phyloP scores from a whole-genome alignment of 441 rosid species.

The Eruca vesicaria region DNA sequence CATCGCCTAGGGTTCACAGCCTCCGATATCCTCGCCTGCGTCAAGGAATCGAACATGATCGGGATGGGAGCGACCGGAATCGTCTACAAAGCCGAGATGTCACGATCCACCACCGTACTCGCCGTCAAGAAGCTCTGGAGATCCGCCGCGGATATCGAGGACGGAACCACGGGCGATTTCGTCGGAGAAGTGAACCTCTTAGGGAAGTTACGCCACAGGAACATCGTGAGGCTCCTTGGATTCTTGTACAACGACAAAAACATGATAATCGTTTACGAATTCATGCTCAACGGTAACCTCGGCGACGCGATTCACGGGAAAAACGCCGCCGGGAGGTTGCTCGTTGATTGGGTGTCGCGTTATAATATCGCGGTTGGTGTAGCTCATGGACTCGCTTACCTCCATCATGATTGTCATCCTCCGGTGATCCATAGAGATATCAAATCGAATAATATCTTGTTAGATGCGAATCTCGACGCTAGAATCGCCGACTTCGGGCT shows the following conservation, averaged over 20 bases:
- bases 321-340: constrained; percentile 48
- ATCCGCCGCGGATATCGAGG: constrained; percentile 58
- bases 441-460: constrained; percentile 56
- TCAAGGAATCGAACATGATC: constrained; percentile 71
- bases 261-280: constrained; percentile 58
- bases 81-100: constrained; percentile 76
- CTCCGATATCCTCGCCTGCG: constrained; percentile 58
- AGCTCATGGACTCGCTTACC: constrained; percentile 63
- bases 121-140: constrained; percentile 91
- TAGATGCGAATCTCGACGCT: constrained; percentile 58
- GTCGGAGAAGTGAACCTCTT: constrained; percentile 57
- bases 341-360: constrained; percentile 63
- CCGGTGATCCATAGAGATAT: constrained; percentile 62
- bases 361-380: constrained; percentile 56
- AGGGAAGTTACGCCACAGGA: constrained; percentile 58
- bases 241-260: constrained; percentile 49
- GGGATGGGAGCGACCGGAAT: constrained; percentile 89
- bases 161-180: constrained; percentile 49
- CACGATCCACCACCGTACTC: constrained; percentile 45
- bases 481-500: constrained; percentile 64
- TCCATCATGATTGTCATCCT: constrained; percentile 67
- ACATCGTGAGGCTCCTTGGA: constrained; percentile 57
- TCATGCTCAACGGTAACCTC: constrained; percentile 60
- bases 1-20: constrained; percentile 80
- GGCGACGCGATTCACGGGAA: constrained; percentile 59